These are phyloP conservation scores for Hylodesmum podocarpum DNA, from an alignment of 306 rosid species.

Conservation along the genomic window DNA sequence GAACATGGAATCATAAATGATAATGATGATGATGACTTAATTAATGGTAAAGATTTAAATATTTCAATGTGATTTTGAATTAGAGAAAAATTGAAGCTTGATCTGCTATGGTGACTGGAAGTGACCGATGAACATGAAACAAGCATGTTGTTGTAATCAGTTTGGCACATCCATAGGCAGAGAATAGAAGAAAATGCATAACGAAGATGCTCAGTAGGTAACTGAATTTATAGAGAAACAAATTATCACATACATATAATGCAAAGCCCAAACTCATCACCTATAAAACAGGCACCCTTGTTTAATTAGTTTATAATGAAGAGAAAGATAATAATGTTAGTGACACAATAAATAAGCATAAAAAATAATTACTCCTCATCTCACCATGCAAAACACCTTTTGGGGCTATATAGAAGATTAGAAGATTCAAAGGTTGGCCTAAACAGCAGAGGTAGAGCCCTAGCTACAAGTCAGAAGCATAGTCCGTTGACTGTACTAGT, in stretches of 20 bases:
- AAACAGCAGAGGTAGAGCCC: neutral
- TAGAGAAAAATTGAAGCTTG: neutral
- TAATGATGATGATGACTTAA: neutral
- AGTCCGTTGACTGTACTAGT: neutral
- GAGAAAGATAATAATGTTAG: neutral
- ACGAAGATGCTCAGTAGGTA: neutral
- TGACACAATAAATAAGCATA: neutral
- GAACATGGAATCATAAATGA: neutral
- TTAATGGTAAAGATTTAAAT: neutral
- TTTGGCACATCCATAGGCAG: neutral
- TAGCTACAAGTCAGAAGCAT: neutral
- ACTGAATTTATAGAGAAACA: conserved; percentile 11
- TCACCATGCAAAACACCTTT: neutral
- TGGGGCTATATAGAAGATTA: neutral
- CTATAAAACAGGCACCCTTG: neutral
- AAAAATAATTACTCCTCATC: neutral
- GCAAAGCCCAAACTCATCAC: neutral
- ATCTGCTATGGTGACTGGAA: neutral
- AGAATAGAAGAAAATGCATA: neutral
- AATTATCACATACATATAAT: neutral
- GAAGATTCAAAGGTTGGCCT: neutral
- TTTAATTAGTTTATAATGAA: neutral
- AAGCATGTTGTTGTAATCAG: neutral
- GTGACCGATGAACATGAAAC: neutral
- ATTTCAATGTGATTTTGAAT: neutral